phyloP scores from a whole-genome alignment of 352 stramenopile genomes.

The Phytopythium cucurbitacearum region DNA sequence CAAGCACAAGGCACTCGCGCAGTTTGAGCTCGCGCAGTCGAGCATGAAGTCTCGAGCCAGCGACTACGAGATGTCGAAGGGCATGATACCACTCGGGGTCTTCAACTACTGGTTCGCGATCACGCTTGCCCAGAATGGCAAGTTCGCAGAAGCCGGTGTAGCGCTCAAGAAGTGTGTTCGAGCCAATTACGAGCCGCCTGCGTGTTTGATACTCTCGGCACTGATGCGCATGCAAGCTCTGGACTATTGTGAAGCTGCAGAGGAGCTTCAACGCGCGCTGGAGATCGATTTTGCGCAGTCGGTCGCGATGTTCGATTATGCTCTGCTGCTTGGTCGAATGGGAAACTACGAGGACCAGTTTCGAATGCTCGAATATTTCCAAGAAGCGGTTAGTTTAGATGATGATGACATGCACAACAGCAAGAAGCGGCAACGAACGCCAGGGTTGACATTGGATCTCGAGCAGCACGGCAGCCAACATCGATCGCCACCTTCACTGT shows the following conservation, averaged over 20 bases:
- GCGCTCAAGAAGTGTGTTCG: constrained; percentile 43
- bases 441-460: not conserved
- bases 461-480: not conserved
- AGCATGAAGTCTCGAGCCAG: not conserved
- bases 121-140: constrained; percentile 26
- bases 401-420: not conserved
- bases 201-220: constrained; percentile 50
- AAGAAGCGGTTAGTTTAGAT: constrained; percentile 8
- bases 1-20: constrained; percentile 16
- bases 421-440: constrained; percentile 11
- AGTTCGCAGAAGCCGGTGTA: constrained; percentile 9
- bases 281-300: constrained; percentile 49
- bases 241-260: constrained; percentile 35
- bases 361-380: constrained; percentile 53
- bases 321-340: constrained; percentile 51
- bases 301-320: constrained; percentile 63
- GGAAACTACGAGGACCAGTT: constrained; percentile 39
- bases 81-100: constrained; percentile 4
- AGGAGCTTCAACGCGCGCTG: constrained; percentile 49
- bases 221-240: constrained; percentile 25
- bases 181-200: constrained; percentile 38
- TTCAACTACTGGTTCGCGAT: constrained; percentile 62
- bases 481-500: constrained; percentile 7
- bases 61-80: not conserved
- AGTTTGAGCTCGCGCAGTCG: constrained; percentile 20